Conservation (phyloP, 73 alveolate species). For the Blepharisma stoltei region DNA sequence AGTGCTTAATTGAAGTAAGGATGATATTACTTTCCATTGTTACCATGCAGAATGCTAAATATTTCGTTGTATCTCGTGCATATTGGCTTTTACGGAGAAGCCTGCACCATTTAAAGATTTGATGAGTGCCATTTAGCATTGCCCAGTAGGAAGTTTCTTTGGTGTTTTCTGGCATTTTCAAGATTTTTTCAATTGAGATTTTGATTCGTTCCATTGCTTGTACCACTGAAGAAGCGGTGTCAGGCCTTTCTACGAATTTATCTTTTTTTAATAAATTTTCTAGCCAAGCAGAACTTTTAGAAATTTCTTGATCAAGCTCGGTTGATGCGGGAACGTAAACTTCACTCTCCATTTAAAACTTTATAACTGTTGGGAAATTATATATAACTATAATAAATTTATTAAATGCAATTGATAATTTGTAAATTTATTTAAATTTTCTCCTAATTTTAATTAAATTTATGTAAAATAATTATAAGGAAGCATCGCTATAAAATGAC, state of each 20-base stretch:
- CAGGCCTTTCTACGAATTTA: slow-evolving; percentile 65
- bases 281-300: slow-evolving; percentile 21
- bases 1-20: slow-evolving; percentile 84
- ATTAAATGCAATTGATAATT: no score
- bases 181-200: slow-evolving; percentile 56
- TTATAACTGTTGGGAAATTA: no score
- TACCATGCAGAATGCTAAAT: slow-evolving; percentile 82
- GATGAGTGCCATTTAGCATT: slow-evolving; percentile 57
- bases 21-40: slow-evolving; percentile 87
- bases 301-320: not conserved
- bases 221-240: slow-evolving; percentile 69
- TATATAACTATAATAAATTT: no score
- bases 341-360: slow-evolving; percentile 30
- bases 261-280: slow-evolving; percentile 63
- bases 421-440: no score
- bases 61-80: slow-evolving; percentile 76
- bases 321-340: slow-evolving; percentile 10
- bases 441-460: no score
- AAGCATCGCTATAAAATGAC: no score
- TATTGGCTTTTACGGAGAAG: slow-evolving; percentile 71
- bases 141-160: slow-evolving; percentile 78
- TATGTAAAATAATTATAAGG: no score
- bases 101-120: slow-evolving; percentile 66
- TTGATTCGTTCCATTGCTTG: slow-evolving; percentile 67
- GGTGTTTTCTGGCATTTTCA: slow-evolving; percentile 53